Evolutionary conservation across 169 alveolate species (phyloP).

Genomic region (Cryptosporidium andersoni): DNA sequence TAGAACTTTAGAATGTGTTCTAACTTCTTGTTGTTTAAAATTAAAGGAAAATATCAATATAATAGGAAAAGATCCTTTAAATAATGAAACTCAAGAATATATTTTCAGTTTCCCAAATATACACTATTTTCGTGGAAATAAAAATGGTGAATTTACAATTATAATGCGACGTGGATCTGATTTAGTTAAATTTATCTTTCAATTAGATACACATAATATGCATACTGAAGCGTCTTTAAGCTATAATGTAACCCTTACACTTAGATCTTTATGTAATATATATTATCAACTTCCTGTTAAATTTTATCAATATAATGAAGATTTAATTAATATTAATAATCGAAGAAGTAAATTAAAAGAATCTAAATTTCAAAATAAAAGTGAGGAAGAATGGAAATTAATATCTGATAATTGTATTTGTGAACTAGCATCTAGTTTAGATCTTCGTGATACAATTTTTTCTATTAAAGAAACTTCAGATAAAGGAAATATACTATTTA

Average conservation of each 20-base stretch:
- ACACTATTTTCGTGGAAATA: conserved; percentile 19
- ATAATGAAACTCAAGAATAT: conserved; percentile 37
- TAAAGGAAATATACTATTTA: conserved; percentile 28
- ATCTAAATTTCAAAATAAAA: background rate
- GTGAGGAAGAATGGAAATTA: conserved; percentile 35
- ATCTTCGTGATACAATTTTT: conserved; percentile 43
- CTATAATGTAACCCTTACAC: conserved; percentile 47
- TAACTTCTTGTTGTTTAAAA: conserved; percentile 17
- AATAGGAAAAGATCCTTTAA: conserved; percentile 16
- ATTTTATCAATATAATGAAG: conserved; percentile 31
- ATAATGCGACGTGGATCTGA: conserved; percentile 27
- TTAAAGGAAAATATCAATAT: conserved; percentile 24
- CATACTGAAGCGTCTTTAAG: conserved; percentile 26
- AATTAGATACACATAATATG: conserved; percentile 23
- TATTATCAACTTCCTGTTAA: conserved; percentile 46
- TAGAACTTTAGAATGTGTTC: conserved; percentile 25
- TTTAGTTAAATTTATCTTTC: conserved; percentile 40
- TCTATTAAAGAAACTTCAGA: conserved; percentile 55
- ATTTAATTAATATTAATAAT: background rate
- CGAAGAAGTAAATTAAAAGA: background rate
- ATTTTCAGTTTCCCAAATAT: conserved; percentile 42
- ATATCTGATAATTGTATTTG: conserved; percentile 25
- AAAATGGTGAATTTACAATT: conserved; percentile 34
- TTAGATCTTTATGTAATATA: conserved; percentile 50
- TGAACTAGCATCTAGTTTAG: conserved; percentile 50